Evolutionary conservation across 768 basidiomycete genomes (phyloP).

Genomic region (Sporobolomyces phaffii): DNA sequence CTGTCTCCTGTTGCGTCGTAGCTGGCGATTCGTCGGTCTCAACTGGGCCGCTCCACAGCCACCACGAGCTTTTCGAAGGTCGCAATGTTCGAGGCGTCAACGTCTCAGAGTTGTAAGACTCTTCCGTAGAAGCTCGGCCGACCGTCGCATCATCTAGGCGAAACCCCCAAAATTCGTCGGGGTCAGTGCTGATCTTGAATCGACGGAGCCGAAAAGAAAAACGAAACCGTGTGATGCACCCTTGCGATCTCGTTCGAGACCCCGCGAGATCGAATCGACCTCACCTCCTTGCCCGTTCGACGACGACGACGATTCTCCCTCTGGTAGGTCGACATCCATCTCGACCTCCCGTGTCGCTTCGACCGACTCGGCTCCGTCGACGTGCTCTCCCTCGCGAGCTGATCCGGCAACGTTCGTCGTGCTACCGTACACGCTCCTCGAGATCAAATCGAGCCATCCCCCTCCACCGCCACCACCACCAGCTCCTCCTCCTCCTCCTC

Average conservation of each 20-base stretch:
- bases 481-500: no score
- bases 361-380: background rate
- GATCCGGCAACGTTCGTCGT: background rate
- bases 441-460: background rate
- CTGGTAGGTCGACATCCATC: background rate
- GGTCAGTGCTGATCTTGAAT: no score
- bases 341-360: background rate
- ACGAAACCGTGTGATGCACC: no score
- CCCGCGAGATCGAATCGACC: no score
- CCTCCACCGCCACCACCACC: no score
- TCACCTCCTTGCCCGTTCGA: no score
- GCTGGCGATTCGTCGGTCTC: background rate
- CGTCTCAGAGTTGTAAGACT: background rate
- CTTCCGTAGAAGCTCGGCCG: background rate
- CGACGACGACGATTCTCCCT: no score
- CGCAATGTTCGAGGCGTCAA: background rate
- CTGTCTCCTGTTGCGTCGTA: no score
- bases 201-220: no score
- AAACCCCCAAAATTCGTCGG: no score
- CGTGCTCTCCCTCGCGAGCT: background rate
- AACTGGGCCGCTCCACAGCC: slow-evolving; percentile 25
- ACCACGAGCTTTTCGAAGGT: slow-evolving; percentile 23
- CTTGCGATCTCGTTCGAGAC: no score
- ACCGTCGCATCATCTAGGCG: background rate
- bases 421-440: background rate